phyloP scores from a whole-genome alignment of 2,329 filamentous ascomycete species.

The Rhynchosporium graminicola region DNA sequence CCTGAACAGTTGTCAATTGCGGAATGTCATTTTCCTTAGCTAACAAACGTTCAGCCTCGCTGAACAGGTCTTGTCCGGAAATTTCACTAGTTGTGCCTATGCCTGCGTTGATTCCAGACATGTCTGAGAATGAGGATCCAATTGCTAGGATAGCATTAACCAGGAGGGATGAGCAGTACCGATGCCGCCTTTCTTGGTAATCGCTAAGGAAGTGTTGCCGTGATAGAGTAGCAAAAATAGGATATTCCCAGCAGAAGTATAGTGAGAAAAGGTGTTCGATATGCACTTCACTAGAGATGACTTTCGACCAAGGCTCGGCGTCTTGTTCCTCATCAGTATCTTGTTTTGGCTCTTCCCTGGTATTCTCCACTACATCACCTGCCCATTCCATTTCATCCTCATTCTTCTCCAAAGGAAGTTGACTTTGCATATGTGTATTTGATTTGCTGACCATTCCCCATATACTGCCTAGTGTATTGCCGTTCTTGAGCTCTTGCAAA shows the following conservation, averaged over 20 bases:
- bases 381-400: too few relatives aligned
- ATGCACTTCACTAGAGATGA: constrained; percentile 58
- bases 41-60: constrained; percentile 64
- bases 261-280: constrained; percentile 64
- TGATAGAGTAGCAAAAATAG: constrained; percentile 73
- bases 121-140: constrained; percentile 70
- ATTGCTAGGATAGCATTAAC: constrained; percentile 46
- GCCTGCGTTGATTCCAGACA: constrained; percentile 60
- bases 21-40: constrained; percentile 55
- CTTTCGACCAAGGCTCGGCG: constrained; percentile 53
- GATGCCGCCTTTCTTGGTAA: constrained; percentile 26
- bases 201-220: constrained; percentile 38
- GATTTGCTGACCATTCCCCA: too few relatives aligned
- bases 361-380: too few relatives aligned
- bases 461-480: too few relatives aligned
- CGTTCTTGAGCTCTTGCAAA: too few relatives aligned
- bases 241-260: constrained; percentile 77
- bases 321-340: background rate
- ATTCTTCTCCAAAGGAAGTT: too few relatives aligned
- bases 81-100: constrained; percentile 52
- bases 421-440: too few relatives aligned
- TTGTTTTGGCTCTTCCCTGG: background rate
- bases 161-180: constrained; percentile 46
- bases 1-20: constrained; percentile 70
- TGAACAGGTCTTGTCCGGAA: constrained; percentile 73